These are phyloP conservation scores for Heterobasidion annosum DNA, from an alignment of 1,284 basidiomycete species.

Conservation along the genomic window DNA sequence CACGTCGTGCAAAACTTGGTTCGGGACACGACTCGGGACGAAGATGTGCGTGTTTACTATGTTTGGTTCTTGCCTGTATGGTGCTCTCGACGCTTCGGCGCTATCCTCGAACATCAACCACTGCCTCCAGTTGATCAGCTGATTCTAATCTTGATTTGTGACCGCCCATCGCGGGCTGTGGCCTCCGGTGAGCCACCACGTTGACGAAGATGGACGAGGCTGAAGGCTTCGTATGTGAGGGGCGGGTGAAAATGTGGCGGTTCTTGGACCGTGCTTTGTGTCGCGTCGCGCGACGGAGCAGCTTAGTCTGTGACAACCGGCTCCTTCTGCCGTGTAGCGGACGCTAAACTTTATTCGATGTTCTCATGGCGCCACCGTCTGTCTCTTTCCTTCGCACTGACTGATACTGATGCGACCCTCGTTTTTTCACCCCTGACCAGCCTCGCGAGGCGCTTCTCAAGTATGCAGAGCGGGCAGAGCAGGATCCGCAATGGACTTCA, in stretches of 20 bases:
- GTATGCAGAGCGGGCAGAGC: conserved; percentile 73
- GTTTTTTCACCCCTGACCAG: conserved; percentile 32
- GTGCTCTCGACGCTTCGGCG: not conserved
- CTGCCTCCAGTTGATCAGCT: conserved; percentile 2
- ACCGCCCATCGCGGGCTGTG: not conserved
- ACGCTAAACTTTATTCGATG: conserved; percentile 2
- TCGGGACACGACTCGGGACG: conserved; percentile 78
- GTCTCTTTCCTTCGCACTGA: not conserved
- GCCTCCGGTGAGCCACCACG: not conserved
- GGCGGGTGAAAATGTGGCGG: not conserved
- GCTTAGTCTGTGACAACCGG: not conserved
- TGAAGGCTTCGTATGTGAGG: not conserved
- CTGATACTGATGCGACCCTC: not conserved
- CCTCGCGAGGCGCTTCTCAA: conserved; percentile 94
- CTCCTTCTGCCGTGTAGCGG: not conserved
- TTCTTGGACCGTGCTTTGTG: not conserved
- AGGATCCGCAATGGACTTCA: conserved; percentile 74
- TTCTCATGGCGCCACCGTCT: not conserved
- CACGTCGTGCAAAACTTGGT: conserved; percentile 92
- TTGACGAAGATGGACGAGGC: not conserved
- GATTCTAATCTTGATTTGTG: conserved; percentile 1
- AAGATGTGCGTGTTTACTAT: conserved; percentile 70
- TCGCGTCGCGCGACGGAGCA: not conserved
- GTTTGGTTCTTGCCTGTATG: conserved; percentile 9
- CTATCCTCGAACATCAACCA: not conserved